These are phyloP conservation scores for Hyaloscypha bicolor DNA, from an alignment of 495 filamentous ascomycete species.

Conservation along the genomic window DNA sequence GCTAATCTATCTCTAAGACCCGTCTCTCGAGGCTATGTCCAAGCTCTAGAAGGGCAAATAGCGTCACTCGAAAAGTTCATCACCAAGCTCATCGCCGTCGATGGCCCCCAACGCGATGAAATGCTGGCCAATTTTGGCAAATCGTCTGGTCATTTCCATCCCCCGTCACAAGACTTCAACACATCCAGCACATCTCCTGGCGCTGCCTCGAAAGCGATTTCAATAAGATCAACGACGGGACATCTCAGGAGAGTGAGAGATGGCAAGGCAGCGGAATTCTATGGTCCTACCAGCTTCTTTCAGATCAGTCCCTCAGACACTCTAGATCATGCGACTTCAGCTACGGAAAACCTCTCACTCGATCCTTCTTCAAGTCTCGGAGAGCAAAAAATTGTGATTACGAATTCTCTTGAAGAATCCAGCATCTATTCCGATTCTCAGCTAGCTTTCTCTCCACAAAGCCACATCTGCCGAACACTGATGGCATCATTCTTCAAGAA, in stretches of 20 bases:
- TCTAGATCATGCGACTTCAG: slow-evolving; percentile 1
- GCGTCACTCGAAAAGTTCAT: slow-evolving; percentile 37
- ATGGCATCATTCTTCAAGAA: slow-evolving; percentile 38
- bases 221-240: slow-evolving; percentile 26
- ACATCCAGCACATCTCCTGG: too few species aligned
- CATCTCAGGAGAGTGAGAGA: slow-evolving; percentile 33
- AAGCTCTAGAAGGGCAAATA: slow-evolving; percentile 36
- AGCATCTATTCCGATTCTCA: not conserved
- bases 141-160: slow-evolving; percentile 11
- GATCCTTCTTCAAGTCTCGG: not conserved
- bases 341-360: not conserved
- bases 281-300: slow-evolving; percentile 36
- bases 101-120: slow-evolving; percentile 28
- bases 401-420: not conserved
- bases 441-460: slow-evolving; percentile 24
- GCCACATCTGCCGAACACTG: slow-evolving; percentile 33
- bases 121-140: slow-evolving; percentile 28
- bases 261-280: slow-evolving; percentile 35
- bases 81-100: slow-evolving; percentile 31
- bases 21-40: slow-evolving; percentile 33
- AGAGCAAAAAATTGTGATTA: not conserved
- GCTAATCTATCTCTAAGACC: slow-evolving; percentile 24
- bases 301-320: slow-evolving; percentile 35
- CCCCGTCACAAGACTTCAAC: slow-evolving; percentile 3
- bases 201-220: slow-evolving; percentile 9